These are phyloP conservation scores for Lablab purpureus DNA, from an alignment of 306 rosid species.

Conservation along the genomic window DNA sequence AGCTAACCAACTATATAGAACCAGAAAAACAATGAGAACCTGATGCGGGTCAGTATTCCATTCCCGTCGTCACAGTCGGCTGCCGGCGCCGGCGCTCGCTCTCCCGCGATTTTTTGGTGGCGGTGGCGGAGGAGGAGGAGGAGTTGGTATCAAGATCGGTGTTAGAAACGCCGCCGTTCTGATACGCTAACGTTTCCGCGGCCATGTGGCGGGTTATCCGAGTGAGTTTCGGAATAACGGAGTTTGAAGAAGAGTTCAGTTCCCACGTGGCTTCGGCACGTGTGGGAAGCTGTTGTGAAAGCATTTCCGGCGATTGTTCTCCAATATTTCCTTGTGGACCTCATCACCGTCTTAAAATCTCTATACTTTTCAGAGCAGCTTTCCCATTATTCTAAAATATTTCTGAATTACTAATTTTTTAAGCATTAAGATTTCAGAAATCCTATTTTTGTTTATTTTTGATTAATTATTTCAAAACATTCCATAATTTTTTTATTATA, in stretches of 20 bases:
- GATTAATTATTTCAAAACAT: too few species aligned
- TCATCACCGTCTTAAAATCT: too few species aligned
- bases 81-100: slow-evolving; percentile 87
- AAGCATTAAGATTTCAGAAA: too few species aligned
- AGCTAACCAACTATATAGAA: neutral
- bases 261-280: neutral
- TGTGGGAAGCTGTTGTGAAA: neutral
- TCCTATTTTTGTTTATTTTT: too few species aligned
- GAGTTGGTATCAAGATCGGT: neutral
- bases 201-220: slow-evolving; percentile 49
- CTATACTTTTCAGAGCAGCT: too few species aligned
- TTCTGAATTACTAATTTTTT: too few species aligned
- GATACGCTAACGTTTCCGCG: slow-evolving; percentile 62
- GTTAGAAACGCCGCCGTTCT: slow-evolving; percentile 66
- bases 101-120: slow-evolving; percentile 70
- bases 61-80: slow-evolving; percentile 64
- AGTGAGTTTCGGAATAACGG: neutral
- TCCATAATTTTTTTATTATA: too few species aligned
- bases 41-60: slow-evolving; percentile 62
- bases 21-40: slow-evolving; percentile 51
- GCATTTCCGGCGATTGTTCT: too few species aligned
- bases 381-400: too few species aligned
- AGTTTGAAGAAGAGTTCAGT: neutral
- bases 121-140: slow-evolving; percentile 41
- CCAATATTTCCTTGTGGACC: too few species aligned